Percentiles rank a stretch among this genome's conserved stretches.
These are phyloP conservation scores for Bertia moriformis DNA, from an alignment of 2,329 filamentous ascomycete species.

Conservation along the genomic window DNA sequence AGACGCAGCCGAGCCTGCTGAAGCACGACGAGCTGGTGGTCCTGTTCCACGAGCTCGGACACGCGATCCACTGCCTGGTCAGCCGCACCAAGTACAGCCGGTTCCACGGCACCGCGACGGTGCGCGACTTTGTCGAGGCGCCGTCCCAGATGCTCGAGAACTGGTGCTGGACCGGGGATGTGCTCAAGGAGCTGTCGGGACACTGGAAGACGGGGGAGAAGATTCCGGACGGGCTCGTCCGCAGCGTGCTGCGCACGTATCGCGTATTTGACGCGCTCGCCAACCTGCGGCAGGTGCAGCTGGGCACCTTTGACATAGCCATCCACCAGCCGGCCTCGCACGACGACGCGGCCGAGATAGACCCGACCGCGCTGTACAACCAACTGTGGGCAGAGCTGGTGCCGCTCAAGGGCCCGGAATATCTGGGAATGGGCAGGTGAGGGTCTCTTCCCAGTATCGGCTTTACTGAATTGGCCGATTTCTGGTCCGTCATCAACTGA, in stretches of 20 bases:
- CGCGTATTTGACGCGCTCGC: constrained; percentile 69
- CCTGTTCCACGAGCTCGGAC: constrained; percentile 64
- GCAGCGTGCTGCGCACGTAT: constrained; percentile 62
- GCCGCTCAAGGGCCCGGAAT: constrained; percentile 62
- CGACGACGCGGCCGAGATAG: constrained; percentile 49
- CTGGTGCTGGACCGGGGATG: constrained; percentile 58
- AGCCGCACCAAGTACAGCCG: constrained; percentile 46
- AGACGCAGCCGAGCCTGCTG: constrained; percentile 62
- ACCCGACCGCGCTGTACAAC: constrained; percentile 58
- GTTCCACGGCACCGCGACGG: constrained; percentile 54
- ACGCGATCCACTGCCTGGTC: constrained; percentile 58
- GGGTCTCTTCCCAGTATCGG: too few species aligned
- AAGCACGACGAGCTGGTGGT: constrained; percentile 76
- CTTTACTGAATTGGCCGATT: too few species aligned
- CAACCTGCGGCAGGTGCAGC: constrained; percentile 66
- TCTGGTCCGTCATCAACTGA: constrained; percentile 1
- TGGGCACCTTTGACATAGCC: constrained; percentile 73
- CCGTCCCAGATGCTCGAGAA: constrained; percentile 64
- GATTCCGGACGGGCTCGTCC: constrained; percentile 62
- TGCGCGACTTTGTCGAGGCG: constrained; percentile 58
- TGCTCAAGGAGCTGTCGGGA: constrained; percentile 51
- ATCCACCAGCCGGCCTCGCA: constrained; percentile 60
- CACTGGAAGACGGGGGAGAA: constrained; percentile 58
- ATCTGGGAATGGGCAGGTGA: constrained; percentile 38
- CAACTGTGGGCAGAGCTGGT: constrained; percentile 56